Base-by-base conservation (phyloP, 352 stramenopile species). In the Thalassiosira hispida region DNA sequence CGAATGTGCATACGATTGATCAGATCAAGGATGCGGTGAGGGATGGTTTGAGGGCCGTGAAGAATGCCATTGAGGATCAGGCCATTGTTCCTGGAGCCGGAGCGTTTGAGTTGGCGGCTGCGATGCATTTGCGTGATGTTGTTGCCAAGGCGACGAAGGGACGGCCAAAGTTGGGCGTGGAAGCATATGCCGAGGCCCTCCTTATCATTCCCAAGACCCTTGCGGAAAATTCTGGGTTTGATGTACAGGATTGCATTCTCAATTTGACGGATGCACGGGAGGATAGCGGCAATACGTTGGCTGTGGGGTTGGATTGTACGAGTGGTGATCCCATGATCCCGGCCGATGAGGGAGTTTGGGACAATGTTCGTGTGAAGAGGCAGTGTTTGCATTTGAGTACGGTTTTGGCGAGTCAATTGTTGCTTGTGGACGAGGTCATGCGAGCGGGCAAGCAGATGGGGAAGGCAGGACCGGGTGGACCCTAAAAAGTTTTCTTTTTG, bases 361-460 rank as follows among this genome's bases (percentile, higher is more conserved):
- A 99, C 88, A 99, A 98, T 90, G 97, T 98, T 88, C 95, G 96
- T 63, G 97, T 99, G 59, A 99, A 99, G 92, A 95, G 97, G 74
- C 97, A 99, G 85, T 98, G 97, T 75, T 95, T 99, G 51, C 97
- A 99, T 88, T 90, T 99, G 38, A 93, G 95, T n/a, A 98, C 97
- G 47, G 97, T 98, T 44, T 87, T 99, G 38, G 97, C 97, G n/a
- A 98, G 94, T 57, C 97, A 99, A 86, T 85, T 99, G 56, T 90
- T 99, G 66, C 92, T 99, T 18, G 97, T 99, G 8, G 97, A 99
- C 84, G 97, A 99, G 84, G 97, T 99, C 51, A 99, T 99, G 96
- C 95, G 97, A 72, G 97, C 97, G 46, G 97, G 97, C 65, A 98
- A 98, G 88, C 95, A 98, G 89, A 99, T 98, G 96, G 96, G 93